phyloP scores from a whole-genome alignment of 2,329 filamentous ascomycete species.

The Exophiala bonariae region DNA sequence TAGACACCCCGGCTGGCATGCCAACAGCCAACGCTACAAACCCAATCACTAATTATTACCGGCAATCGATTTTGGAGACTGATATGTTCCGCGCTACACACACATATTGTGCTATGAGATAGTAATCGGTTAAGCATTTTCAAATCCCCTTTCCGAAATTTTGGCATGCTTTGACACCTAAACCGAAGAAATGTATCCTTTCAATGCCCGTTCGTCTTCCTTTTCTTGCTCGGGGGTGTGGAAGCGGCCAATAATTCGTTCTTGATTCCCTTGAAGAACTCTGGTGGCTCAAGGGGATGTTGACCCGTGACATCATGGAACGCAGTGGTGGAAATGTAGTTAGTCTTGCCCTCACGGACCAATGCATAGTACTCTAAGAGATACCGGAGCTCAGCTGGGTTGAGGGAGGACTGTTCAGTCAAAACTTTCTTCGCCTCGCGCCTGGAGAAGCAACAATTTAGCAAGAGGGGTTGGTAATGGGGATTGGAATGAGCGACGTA shows the following conservation, averaged over 20 bases:
- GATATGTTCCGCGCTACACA: no score
- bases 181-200: no score
- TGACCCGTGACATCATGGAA: constrained; percentile 52
- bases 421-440: constrained; percentile 39
- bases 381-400: constrained; percentile 37
- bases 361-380: constrained; percentile 41
- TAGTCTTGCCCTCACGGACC: constrained; percentile 55
- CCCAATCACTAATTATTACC: no score
- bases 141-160: no score
- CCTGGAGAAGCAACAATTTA: constrained; percentile 8
- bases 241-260: constrained; percentile 34
- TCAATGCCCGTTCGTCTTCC: constrained; percentile 22
- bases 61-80: no score
- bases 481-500: constrained; percentile 27
- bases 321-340: constrained; percentile 53
- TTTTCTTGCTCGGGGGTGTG: constrained; percentile 32
- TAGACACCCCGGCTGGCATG: no score
- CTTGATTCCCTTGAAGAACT: constrained; percentile 52
- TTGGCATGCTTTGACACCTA: no score
- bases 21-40: no score
- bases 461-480: neutral
- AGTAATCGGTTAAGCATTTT: no score
- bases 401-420: constrained; percentile 36
- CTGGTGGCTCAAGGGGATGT: constrained; percentile 47
- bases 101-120: no score